These are phyloP conservation scores for Backusella psychrophila DNA, from an alignment of 192 early-diverging fungal genomes.

Conservation along the genomic window DNA sequence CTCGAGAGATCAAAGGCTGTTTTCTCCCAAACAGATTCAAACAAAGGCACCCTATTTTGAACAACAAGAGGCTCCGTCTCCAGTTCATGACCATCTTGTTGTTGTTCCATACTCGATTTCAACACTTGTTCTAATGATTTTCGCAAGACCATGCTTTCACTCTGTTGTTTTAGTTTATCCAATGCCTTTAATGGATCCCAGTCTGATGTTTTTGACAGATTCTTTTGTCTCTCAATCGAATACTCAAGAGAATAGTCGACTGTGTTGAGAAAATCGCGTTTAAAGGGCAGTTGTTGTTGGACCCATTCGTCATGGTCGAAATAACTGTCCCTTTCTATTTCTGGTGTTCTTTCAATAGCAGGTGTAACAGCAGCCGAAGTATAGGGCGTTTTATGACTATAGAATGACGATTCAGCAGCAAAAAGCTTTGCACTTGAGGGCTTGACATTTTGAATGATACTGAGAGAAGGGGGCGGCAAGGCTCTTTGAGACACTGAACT, in stretches of 20 bases:
- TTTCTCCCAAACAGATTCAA: conserved; percentile 2
- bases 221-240: background rate
- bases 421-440: background rate
- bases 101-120: background rate
- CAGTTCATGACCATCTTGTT: background rate
- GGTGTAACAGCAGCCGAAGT: conserved; percentile 21
- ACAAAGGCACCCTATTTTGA: background rate
- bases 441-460: background rate
- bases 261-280: background rate
- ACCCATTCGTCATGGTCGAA: background rate
- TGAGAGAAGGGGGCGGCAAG: background rate
- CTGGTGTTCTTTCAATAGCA: background rate
- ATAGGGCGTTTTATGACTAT: conserved; percentile 17
- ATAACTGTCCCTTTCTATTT: background rate
- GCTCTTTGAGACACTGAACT: background rate
- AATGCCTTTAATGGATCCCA: conserved; percentile 12
- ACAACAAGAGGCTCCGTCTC: background rate
- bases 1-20: background rate
- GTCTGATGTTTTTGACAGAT: background rate
- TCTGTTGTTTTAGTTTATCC: background rate
- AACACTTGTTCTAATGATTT: conserved; percentile 1
- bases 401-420: background rate
- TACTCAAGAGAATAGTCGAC: background rate
- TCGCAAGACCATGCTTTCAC: conserved; percentile 13
- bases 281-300: background rate